Percentiles rank a stretch among this genome's conserved stretches.
Conservation (phyloP, 2,329 filamentous ascomycete species). For the Nannizziopsis barbatae region DNA sequence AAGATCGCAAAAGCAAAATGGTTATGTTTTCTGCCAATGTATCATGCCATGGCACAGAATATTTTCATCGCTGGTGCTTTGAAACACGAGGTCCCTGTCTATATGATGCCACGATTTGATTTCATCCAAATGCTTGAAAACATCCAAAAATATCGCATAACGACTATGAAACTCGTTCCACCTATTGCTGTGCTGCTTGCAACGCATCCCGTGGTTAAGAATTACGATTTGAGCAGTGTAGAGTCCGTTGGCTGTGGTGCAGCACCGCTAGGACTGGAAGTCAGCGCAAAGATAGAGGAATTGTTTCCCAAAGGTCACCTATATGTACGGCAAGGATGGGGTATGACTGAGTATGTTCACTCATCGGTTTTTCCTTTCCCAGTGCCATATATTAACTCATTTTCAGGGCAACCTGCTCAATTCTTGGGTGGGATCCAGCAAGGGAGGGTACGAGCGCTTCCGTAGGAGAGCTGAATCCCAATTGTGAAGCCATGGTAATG, state of each 20-base stretch:
- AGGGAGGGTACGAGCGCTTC: slow-evolving; percentile 36
- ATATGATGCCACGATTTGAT: slow-evolving; percentile 69
- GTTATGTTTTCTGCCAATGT: slow-evolving; percentile 66
- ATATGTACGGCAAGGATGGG: slow-evolving; percentile 63
- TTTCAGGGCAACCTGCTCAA: slow-evolving; percentile 52
- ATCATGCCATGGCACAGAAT: slow-evolving; percentile 62
- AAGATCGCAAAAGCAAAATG: slow-evolving; percentile 34
- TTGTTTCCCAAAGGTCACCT: slow-evolving; percentile 42
- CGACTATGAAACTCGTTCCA: slow-evolving; percentile 56
- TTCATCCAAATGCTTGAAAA: slow-evolving; percentile 59
- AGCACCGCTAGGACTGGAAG: slow-evolving; percentile 53
- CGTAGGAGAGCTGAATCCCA: slow-evolving; percentile 60
- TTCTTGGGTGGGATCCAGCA: slow-evolving; percentile 52
- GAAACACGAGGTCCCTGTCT: slow-evolving; percentile 52
- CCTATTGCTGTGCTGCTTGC: slow-evolving; percentile 63
- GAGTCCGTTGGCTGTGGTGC: slow-evolving; percentile 53
- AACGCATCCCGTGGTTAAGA: slow-evolving; percentile 55
- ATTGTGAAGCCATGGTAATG: slow-evolving; percentile 58
- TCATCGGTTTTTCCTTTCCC: background rate
- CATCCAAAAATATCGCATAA: slow-evolving; percentile 58
- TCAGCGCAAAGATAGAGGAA: slow-evolving; percentile 48
- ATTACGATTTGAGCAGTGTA: slow-evolving; percentile 59
- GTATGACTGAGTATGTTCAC: slow-evolving; percentile 59
- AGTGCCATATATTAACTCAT: background rate
- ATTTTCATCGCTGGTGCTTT: slow-evolving; percentile 53